A percentile compares a stretch with the other conserved stretches of the same genome.
Evolutionary conservation across 768 basidiomycete genomes (phyloP).

Genomic region (Trametes sanguinea): DNA sequence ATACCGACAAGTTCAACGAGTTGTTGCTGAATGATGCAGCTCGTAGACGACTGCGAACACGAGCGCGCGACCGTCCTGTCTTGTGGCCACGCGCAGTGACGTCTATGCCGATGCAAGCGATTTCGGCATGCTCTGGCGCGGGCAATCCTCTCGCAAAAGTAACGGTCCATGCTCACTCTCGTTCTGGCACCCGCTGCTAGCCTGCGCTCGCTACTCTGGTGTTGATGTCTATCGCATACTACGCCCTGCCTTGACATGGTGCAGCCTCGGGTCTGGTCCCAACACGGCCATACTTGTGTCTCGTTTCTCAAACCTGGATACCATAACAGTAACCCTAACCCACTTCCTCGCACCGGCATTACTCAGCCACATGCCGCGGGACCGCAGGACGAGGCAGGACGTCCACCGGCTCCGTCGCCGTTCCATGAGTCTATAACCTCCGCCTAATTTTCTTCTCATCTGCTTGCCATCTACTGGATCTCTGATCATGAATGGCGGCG

Average conservation of each 20-base stretch:
- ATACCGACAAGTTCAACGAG: too few relatives aligned
- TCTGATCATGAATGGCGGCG: not conserved
- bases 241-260: too few relatives aligned
- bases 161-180: not conserved
- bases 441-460: not conserved
- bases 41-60: too few relatives aligned
- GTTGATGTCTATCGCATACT: too few relatives aligned
- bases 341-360: not conserved
- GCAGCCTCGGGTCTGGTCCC: too few relatives aligned
- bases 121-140: not conserved
- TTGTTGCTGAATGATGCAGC: too few relatives aligned
- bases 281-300: too few relatives aligned
- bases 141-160: not conserved
- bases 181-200: too few relatives aligned
- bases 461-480: not conserved
- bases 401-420: too few relatives aligned
- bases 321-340: slow-evolving; percentile 2
- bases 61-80: too few relatives aligned
- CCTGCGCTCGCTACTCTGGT: too few relatives aligned
- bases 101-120: not conserved
- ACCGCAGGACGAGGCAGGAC: too few relatives aligned
- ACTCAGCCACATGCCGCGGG: not conserved
- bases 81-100: not conserved
- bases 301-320: not conserved
- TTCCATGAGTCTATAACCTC: not conserved